Base-by-base conservation (phyloP, 192 early-diverging fungal genomes). In the Mortierella alpina region DNA sequence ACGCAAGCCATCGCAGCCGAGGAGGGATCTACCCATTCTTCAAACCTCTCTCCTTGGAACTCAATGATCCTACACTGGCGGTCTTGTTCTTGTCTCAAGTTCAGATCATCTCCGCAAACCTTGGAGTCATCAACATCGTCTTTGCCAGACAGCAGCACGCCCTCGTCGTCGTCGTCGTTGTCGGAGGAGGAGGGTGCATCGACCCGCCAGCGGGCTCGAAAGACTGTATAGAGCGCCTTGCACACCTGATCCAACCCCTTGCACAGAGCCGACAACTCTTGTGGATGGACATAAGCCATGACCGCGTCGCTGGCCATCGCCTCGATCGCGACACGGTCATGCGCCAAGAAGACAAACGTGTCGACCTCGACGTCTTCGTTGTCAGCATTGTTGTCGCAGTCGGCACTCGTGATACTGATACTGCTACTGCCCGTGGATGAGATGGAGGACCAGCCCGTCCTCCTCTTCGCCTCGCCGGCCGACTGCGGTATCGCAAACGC, bases 281-380 rank as follows among this genome's bases (percentile, higher is more conserved):
- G 41, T 31, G 77, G 77, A n/a, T 80, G 77, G 11, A 72, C 65
- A 50, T 68, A 63, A 0, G 77, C 59, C 77, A 80, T 80, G n/a
- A 72, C 45, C 0, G 77, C 58, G 18, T 20, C 49, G 20, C 65
- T 80, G 59, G 59, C 66, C 69, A 68, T 57, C 0, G 70, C 50
- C 40, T 72, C 59, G 17, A 80, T 63, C 20, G 48, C 40, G 48
- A 23, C 7, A 31, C 41, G 20, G 39, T 69, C 59, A 12, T 76
- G 66, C 4, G 60, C 62, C 47, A 68, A 44, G 46, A 68, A 63
- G 15, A 68, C 42, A 23, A 40, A 52, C 2, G 2, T 23, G 31
- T 31, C 31, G 1, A 31, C 31, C 1, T 31, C 31, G 31, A 31
- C 31, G 31, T 31, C 31, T 31, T 31, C 31, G 31, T 31, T 31